These are phyloP conservation scores for Plectosphaerella plurivora DNA, from an alignment of 2,329 filamentous ascomycete species.

Conservation along the genomic window DNA sequence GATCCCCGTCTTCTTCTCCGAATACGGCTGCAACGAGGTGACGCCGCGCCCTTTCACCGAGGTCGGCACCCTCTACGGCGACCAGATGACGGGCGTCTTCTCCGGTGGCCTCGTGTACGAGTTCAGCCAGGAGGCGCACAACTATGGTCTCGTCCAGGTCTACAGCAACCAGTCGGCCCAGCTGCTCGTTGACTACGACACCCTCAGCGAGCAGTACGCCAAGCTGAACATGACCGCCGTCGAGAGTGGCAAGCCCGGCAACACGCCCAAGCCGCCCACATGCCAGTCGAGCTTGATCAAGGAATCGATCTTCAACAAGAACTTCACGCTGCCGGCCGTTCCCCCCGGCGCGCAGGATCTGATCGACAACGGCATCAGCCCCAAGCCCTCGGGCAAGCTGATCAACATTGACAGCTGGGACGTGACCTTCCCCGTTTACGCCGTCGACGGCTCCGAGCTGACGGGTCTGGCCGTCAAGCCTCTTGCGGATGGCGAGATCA, in stretches of 20 bases:
- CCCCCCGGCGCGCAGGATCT: slow-evolving; percentile 66
- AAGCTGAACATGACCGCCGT: slow-evolving; percentile 69
- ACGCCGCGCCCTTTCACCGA: slow-evolving; percentile 73
- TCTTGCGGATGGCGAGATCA: slow-evolving; percentile 37
- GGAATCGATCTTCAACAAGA: slow-evolving; percentile 63
- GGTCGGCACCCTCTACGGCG: slow-evolving; percentile 66
- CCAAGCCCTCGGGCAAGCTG: slow-evolving; percentile 61
- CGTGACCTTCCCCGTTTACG: slow-evolving; percentile 41
- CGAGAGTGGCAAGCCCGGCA: slow-evolving; percentile 55
- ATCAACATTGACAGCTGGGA: slow-evolving; percentile 62
- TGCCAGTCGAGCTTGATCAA: slow-evolving; percentile 67
- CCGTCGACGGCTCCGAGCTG: slow-evolving; percentile 30
- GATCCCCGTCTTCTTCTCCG: slow-evolving; percentile 77
- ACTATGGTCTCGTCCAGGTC: slow-evolving; percentile 62
- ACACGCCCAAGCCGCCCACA: slow-evolving; percentile 47
- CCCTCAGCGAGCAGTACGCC: slow-evolving; percentile 70
- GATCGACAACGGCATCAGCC: slow-evolving; percentile 70
- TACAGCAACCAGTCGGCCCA: slow-evolving; percentile 52
- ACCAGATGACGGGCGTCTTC: slow-evolving; percentile 63
- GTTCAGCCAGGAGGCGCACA: slow-evolving; percentile 66
- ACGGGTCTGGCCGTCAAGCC: slow-evolving; percentile 42
- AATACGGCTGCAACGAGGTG: slow-evolving; percentile 73
- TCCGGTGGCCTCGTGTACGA: slow-evolving; percentile 80
- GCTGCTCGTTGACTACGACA: slow-evolving; percentile 63
- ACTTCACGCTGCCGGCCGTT: slow-evolving; percentile 71